Base-by-base conservation (phyloP, 2,329 filamentous ascomycete species). In the Plectosphaerella plurivora region DNA sequence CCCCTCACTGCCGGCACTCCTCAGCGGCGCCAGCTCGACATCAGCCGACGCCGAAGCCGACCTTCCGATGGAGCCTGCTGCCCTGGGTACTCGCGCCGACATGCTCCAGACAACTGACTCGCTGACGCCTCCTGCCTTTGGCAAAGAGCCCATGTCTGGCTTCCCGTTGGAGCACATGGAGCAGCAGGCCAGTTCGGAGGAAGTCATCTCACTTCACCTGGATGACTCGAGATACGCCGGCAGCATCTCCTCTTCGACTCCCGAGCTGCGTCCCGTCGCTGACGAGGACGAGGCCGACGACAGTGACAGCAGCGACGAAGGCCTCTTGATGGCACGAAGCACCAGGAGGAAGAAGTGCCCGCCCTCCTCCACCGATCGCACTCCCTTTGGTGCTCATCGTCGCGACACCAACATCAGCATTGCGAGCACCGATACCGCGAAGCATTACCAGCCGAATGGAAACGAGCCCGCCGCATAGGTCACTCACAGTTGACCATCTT, bases 21-120 rank as follows among this genome's bases (percentile, higher is more conserved):
- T 86, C 11, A 86, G 83, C 52, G 81, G 83, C 11, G 81, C 82
- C 9, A 85, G 82, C 60, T 87, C 83, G 3, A 76, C 86, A 10
- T 86, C 82, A 14, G 81, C 79, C 1, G 83, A 86, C 58, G 70
- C 78, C 20, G 83, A 87, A 56, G 80, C 77, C 1, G 83, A 86
- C 47, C 80, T 84, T 39, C 68, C 84, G 3, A 68, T 76, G 51
- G 72, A 68, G 20, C 79, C 78, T 10, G 76, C 74, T 5, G 67
- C 73, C 6, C 68, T 79, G 7, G 69, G 69, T 47, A 59, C 55
- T 4, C 69, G 70, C 16, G 66, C 72, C 2, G 69, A 76, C 11
- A 64, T 78, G 1, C 68, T 82, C 24, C 75, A 80, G 50, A 76
- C 78, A 1, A 75, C 74, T 2, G 79, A 83, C 55, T 79, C 77